Evolutionary conservation across 1,284 basidiomycete genomes (phyloP), one percentile per base, ranked within the genome.

Genomic region (Ustilago lituana): DNA sequence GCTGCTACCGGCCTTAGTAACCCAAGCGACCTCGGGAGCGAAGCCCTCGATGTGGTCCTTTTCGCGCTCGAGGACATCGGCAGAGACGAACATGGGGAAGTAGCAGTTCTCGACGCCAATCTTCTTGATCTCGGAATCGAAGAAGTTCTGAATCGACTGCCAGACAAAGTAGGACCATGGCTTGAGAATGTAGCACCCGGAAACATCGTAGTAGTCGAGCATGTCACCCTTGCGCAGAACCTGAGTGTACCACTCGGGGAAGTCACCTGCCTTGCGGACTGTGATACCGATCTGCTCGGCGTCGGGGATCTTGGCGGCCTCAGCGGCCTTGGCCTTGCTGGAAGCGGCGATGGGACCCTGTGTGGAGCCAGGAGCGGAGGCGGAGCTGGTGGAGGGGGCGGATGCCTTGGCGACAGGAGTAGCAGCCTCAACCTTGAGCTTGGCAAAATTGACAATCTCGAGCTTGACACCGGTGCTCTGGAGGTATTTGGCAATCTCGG

Each of bases 1-100:
- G 31, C 92, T 93, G 77, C 87, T 88, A 61, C 95, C 95, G 47
- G 95, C 95, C 84, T 88, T 87, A 39, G 96, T 99, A 52, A 99
- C 96, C 96, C 95, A 99, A 23, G 95, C 96, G 31, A 99, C 96
- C 84, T 99, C 95, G 1, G 95, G 94, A 65, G 95, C 96, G 84
- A 99, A 99, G n/a, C 95, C 95, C 83, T 98, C 96, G 69, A 99
- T 94, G 83, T 99, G 95, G 79, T 98, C 91, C 86, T 98, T 98
- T 84, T 99, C 95, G 44, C 91, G 87, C 84, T 99, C 94, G 51
- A 99, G 88, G 32, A 96, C 92, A 63, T 92, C 92, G 55, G 87
- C 84, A 0, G 94, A 96, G 47, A 99, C 92, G 78, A 98, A 98
- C 93, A 98, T 97, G 14, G 95, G 96, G 87, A 99, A 99, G 82